Evolutionary conservation across 495 filamentous ascomycete species (phyloP).

Genomic region (Penicillium manginii): DNA sequence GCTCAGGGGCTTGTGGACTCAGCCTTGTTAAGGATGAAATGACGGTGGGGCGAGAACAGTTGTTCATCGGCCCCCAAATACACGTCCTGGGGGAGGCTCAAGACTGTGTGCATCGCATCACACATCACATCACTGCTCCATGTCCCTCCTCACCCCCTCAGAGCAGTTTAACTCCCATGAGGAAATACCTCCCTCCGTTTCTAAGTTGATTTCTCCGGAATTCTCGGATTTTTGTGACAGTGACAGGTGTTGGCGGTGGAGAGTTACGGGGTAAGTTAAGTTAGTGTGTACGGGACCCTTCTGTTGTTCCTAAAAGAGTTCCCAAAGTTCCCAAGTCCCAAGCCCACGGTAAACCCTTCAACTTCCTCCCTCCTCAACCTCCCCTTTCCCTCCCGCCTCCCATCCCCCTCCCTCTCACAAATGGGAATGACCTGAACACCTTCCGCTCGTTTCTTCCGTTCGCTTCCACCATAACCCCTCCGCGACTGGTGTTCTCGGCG

Average conservation of each 20-base stretch:
- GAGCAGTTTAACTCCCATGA: too few relatives aligned
- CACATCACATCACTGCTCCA: neutral
- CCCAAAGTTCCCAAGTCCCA: slow-evolving; percentile 2
- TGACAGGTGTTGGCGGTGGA: too few relatives aligned
- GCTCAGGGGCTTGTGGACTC: neutral
- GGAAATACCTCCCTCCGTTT: too few relatives aligned
- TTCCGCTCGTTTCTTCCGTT: neutral
- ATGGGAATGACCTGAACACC: neutral
- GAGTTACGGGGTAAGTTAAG: too few relatives aligned
- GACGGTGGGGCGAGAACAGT: slow-evolving; percentile 11
- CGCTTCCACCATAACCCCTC: neutral
- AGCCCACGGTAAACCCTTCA: slow-evolving; percentile 9
- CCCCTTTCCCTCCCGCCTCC: neutral
- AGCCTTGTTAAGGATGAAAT: slow-evolving; percentile 14
- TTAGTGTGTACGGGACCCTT: neutral
- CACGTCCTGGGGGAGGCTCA: neutral
- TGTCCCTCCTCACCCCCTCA: neutral
- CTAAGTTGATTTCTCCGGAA: slow-evolving; percentile 12
- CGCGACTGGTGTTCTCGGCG: slow-evolving; percentile 1
- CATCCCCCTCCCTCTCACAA: neutral
- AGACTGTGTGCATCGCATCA: too few relatives aligned
- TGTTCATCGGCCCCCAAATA: neutral
- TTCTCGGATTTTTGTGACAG: slow-evolving; percentile 3
- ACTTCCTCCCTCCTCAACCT: slow-evolving; percentile 1
- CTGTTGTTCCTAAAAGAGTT: too few relatives aligned